A percentile compares a stretch with the other conserved stretches of the same genome.
phyloP scores from a whole-genome alignment of 768 basidiomycete species.

The Leccinum rimulosum region DNA sequence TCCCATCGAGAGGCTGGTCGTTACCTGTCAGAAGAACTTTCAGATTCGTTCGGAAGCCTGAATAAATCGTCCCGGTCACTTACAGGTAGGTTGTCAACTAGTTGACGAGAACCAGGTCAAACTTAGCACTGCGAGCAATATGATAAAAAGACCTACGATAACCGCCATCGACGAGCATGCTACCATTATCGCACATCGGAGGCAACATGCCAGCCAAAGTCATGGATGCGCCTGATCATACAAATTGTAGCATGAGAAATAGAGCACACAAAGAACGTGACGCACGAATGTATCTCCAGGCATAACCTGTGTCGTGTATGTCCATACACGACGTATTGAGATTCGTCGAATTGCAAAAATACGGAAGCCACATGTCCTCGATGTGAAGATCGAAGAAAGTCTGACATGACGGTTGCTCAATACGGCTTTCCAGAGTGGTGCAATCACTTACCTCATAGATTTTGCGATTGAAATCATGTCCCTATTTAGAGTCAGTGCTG shows the following conservation, averaged over 20 bases:
- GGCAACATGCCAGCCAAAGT: conserved; percentile 93
- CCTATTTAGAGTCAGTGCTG: conserved; percentile 44
- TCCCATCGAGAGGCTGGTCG: conserved; percentile 90
- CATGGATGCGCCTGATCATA: conserved; percentile 84
- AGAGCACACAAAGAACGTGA: conserved; percentile 1
- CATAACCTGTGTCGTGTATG: conserved; percentile 97
- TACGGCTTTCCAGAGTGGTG: not conserved
- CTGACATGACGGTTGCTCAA: conserved; percentile 34
- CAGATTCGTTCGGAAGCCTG: conserved; percentile 1
- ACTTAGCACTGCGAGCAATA: conserved; percentile 1
- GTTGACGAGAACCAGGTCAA: conserved; percentile 4
- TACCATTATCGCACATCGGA: conserved; percentile 91
- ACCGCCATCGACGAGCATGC: conserved; percentile 87
- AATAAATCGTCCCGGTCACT: conserved; percentile 16
- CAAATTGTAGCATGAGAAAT: conserved; percentile 3
- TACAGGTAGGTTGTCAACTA: conserved; percentile 90
- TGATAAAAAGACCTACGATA: conserved; percentile 57
- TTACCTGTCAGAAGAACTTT: conserved; percentile 50
- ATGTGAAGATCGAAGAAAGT: conserved; percentile 93
- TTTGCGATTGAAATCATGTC: conserved; percentile 91
- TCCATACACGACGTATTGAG: conserved; percentile 97
- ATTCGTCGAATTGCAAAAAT: conserved; percentile 97
- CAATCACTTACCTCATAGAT: conserved; percentile 72
- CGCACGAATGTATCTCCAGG: conserved; percentile 90
- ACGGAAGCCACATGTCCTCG: conserved; percentile 98